Percentiles rank a stretch among this genome's conserved stretches.
phyloP scores from a whole-genome alignment of 2,329 filamentous ascomycete species.

The Fusarium palustre region DNA sequence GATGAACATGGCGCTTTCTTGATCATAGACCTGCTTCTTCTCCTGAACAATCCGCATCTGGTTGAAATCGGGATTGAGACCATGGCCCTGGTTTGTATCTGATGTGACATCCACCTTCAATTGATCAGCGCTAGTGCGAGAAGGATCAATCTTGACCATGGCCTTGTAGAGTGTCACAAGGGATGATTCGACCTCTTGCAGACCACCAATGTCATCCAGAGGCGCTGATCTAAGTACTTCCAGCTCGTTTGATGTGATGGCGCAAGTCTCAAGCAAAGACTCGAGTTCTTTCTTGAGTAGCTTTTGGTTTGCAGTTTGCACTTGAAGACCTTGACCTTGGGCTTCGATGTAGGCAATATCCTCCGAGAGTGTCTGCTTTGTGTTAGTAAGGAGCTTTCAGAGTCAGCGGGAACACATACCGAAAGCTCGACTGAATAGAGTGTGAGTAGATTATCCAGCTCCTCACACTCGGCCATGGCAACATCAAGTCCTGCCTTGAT shows the following conservation, averaged over 20 bases:
- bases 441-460: slow-evolving; percentile 92
- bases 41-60: slow-evolving; percentile 95
- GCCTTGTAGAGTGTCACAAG: slow-evolving; percentile 89
- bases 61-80: slow-evolving; percentile 79
- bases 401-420: slow-evolving; percentile 62
- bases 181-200: slow-evolving; percentile 82
- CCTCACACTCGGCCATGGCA: slow-evolving; percentile 94
- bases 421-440: slow-evolving; percentile 94
- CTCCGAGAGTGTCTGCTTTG: slow-evolving; percentile 82
- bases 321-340: slow-evolving; percentile 94
- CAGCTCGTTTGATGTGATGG: slow-evolving; percentile 81
- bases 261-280: slow-evolving; percentile 88
- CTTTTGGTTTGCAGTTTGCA: slow-evolving; percentile 97
- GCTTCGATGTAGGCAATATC: slow-evolving; percentile 98
- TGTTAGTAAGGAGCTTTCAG: slow-evolving; percentile 25
- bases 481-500: slow-evolving; percentile 88
- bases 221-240: slow-evolving; percentile 79
- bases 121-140: slow-evolving; percentile 68
- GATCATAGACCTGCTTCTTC: slow-evolving; percentile 89
- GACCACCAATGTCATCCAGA: slow-evolving; percentile 75
- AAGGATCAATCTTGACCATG: slow-evolving; percentile 92
- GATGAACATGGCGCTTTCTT: slow-evolving; percentile 81
- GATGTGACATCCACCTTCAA: slow-evolving; percentile 62
- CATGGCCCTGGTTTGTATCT: slow-evolving; percentile 56
- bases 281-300: slow-evolving; percentile 90